phyloP scores from a whole-genome alignment of 805 yeast genomes.

The Zygosaccharomyces lentus region DNA sequence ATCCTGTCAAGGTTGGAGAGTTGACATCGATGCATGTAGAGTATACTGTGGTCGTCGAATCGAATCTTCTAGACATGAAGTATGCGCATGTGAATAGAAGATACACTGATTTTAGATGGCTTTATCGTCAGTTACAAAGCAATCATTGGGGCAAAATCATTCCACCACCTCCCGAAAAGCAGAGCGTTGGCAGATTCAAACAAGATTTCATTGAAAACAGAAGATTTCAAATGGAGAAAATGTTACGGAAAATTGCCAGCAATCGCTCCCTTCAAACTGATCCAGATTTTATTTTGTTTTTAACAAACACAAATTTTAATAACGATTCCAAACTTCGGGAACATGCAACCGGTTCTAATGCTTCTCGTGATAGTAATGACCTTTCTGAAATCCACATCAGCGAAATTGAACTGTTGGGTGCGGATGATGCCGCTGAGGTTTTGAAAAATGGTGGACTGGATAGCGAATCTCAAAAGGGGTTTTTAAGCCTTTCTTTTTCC shows the following conservation, averaged over 20 bases:
- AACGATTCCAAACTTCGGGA: conserved; percentile 70
- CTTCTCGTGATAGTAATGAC: conserved; percentile 42
- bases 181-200: conserved; percentile 86
- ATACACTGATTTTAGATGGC: conserved; percentile 90
- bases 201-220: conserved; percentile 85
- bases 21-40: conserved; percentile 84
- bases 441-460: conserved; percentile 32
- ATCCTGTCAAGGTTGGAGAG: conserved; percentile 90
- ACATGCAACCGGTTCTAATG: conserved; percentile 50
- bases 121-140: conserved; percentile 78
- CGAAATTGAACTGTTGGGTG: conserved; percentile 31
- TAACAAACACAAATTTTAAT: conserved; percentile 67
- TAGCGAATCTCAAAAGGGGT: conserved; percentile 60
- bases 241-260: conserved; percentile 69
- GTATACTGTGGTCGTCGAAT: conserved; percentile 66
- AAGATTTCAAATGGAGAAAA: conserved; percentile 75
- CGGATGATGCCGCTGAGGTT: conserved; percentile 31
- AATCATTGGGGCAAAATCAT: conserved; percentile 87
- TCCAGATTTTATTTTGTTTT: conserved; percentile 69
- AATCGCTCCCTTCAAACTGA: conserved; percentile 60
- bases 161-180: conserved; percentile 96
- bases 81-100: conserved; percentile 70
- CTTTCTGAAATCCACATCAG: conserved; percentile 36
- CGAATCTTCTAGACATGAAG: conserved; percentile 36
- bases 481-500: conserved; percentile 62